phyloP scores from a whole-genome alignment of 441 rosid genomes.

The Populus tomentosa region DNA sequence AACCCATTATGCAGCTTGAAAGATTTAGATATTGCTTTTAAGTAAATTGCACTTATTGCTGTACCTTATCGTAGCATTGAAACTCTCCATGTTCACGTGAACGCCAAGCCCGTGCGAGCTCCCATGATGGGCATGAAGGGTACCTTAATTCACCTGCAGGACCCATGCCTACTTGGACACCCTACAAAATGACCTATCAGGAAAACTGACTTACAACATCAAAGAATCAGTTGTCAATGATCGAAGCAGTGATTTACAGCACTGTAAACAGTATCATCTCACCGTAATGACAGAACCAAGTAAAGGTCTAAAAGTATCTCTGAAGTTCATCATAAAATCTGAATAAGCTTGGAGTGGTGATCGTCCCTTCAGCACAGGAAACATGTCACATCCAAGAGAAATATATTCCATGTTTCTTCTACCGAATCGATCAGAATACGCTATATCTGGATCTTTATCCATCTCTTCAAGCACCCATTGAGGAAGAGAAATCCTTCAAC shows the following conservation, averaged over 20 bases:
- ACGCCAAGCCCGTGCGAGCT: constrained; percentile 33
- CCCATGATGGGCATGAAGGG: constrained; percentile 42
- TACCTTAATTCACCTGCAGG: constrained; percentile 58
- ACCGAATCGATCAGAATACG: constrained; percentile 42
- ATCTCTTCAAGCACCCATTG: constrained; percentile 44
- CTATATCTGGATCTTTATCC: constrained; percentile 41
- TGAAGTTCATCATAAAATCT: constrained; percentile 48
- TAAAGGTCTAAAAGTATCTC: constrained; percentile 37
- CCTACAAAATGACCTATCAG: constrained; percentile 22
- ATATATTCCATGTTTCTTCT: constrained; percentile 46
- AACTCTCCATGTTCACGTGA: constrained; percentile 44
- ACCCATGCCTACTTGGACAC: constrained; percentile 55
- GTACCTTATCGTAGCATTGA: constrained; percentile 55
- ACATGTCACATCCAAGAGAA: constrained; percentile 50
- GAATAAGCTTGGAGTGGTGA: constrained; percentile 52
- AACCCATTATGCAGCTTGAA: not conserved
- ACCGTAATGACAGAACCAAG: constrained; percentile 42
- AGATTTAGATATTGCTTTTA: not conserved
- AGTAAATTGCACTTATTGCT: constrained; percentile 4
- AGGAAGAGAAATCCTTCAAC: constrained; percentile 48
- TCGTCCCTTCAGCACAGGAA: constrained; percentile 46
- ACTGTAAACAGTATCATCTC: constrained; percentile 12
- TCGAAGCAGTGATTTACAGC: not conserved
- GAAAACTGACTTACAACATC: constrained; percentile 6
- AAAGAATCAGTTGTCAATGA: constrained; percentile 1